A percentile compares a stretch with the other conserved stretches of the same genome.
Conservation (phyloP, 2,329 filamentous ascomycete genomes). For the Colletotrichum australisinense region DNA sequence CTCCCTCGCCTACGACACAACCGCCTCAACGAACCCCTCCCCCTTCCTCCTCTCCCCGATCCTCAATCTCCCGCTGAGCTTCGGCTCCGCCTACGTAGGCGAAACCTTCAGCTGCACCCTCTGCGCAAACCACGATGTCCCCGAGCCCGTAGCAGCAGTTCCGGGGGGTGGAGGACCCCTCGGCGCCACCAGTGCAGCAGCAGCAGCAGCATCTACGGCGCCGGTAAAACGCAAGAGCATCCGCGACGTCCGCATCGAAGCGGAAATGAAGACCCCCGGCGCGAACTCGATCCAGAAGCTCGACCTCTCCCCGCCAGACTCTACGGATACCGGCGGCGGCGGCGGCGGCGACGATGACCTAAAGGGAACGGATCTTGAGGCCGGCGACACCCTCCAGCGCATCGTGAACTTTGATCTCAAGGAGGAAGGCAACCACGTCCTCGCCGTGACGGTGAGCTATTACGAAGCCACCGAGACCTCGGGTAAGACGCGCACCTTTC, state of each 20-base stretch:
- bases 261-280: slow-evolving; percentile 95
- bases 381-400: slow-evolving; percentile 79
- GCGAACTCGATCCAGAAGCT: slow-evolving; percentile 70
- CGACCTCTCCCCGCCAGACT: slow-evolving; percentile 60
- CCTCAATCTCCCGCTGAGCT: slow-evolving; percentile 88
- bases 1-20: slow-evolving; percentile 76
- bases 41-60: slow-evolving; percentile 71
- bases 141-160: slow-evolving; percentile 36
- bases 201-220: neutral
- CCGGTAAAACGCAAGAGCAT: slow-evolving; percentile 60
- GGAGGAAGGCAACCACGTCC: slow-evolving; percentile 92
- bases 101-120: slow-evolving; percentile 95
- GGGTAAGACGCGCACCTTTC: slow-evolving; percentile 83
- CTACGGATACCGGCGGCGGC: neutral
- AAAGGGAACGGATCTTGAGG: slow-evolving; percentile 61
- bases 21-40: slow-evolving; percentile 56
- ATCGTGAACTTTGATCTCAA: slow-evolving; percentile 89
- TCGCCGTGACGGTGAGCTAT: slow-evolving; percentile 94
- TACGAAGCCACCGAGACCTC: slow-evolving; percentile 83
- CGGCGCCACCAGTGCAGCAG: neutral
- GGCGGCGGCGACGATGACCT: neutral
- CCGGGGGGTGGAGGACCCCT: slow-evolving; percentile 4
- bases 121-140: slow-evolving; percentile 90
- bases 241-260: slow-evolving; percentile 83
- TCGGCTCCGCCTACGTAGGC: slow-evolving; percentile 94